These are phyloP conservation scores for Cladorrhinum samala DNA, from an alignment of 495 filamentous ascomycete genomes.

Conservation along the genomic window DNA sequence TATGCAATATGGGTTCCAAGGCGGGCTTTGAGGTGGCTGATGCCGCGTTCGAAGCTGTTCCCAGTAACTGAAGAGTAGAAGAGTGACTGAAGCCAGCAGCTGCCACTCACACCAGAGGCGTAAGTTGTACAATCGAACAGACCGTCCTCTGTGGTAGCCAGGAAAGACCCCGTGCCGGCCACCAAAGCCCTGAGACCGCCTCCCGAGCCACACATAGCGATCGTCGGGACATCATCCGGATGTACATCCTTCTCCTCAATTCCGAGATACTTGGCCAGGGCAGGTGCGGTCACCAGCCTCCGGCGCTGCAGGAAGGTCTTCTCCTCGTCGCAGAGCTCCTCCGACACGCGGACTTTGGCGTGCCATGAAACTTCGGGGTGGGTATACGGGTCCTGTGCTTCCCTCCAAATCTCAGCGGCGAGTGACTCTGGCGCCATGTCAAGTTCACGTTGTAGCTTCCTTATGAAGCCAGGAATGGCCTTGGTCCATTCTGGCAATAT, in stretches of 20 bases:
- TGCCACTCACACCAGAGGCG: conserved; percentile 88
- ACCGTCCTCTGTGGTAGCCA: conserved; percentile 74
- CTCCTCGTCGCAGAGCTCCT: conserved; percentile 81
- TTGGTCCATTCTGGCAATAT: conserved; percentile 80
- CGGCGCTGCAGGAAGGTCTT: conserved; percentile 60
- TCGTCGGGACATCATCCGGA: conserved; percentile 83
- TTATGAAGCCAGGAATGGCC: conserved; percentile 65
- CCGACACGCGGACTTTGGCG: conserved; percentile 73
- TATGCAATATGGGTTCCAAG: conserved; percentile 86
- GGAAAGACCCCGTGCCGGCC: conserved; percentile 77
- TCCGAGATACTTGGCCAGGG: conserved; percentile 73
- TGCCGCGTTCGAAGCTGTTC: conserved; percentile 55
- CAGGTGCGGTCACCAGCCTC: conserved; percentile 56
- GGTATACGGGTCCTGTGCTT: conserved; percentile 72
- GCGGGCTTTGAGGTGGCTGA: conserved; percentile 79
- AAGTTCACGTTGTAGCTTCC: conserved; percentile 82
- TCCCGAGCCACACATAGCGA: conserved; percentile 89
- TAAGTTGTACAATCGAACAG: conserved; percentile 92
- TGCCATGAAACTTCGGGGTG: conserved; percentile 81
- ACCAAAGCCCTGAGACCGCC: conserved; percentile 86
- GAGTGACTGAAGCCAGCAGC: conserved; percentile 88
- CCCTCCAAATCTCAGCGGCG: conserved; percentile 87
- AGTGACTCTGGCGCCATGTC: conserved; percentile 80
- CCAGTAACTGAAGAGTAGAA: conserved; percentile 79
- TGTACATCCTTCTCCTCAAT: conserved; percentile 75